These are phyloP conservation scores for Fusarium irregulare DNA, from an alignment of 2,329 filamentous ascomycete species.

Conservation along the genomic window DNA sequence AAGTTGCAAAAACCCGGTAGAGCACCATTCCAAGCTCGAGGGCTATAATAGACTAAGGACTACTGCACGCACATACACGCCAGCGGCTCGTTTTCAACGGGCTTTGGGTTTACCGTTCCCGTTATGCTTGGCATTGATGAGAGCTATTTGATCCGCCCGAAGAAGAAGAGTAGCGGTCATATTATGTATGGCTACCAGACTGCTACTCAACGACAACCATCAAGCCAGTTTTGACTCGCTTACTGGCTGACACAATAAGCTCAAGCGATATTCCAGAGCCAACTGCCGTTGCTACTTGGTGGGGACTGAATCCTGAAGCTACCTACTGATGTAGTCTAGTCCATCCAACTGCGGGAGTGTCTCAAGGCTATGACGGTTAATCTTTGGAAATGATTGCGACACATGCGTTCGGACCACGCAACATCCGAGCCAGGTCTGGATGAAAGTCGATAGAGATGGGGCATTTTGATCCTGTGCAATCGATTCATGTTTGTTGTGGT, in stretches of 20 bases:
- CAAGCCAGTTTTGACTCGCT: background rate
- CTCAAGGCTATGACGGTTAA: background rate
- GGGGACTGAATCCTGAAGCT: background rate
- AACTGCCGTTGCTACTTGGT: background rate
- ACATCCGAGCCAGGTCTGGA: background rate
- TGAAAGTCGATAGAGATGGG: background rate
- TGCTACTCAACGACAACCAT: background rate
- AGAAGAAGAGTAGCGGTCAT: background rate
- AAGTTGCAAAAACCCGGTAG: background rate
- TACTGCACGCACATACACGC: background rate
- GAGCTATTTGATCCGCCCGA: background rate
- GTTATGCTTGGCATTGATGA: constrained; percentile 2
- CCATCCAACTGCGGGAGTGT: background rate
- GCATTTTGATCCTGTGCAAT: background rate
- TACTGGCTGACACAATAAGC: background rate
- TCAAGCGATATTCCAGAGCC: background rate
- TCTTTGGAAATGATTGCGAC: background rate
- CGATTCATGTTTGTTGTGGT: constrained; percentile 3
- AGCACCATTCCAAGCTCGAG: background rate
- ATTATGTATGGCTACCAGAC: background rate
- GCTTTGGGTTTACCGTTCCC: constrained; percentile 6
- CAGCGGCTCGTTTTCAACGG: constrained; percentile 23
- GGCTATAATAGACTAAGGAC: background rate
- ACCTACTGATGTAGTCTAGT: background rate
- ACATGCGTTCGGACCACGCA: background rate